Base-by-base conservation (phyloP, 305 asterid genomes). In the Plantago lanceolata region DNA sequence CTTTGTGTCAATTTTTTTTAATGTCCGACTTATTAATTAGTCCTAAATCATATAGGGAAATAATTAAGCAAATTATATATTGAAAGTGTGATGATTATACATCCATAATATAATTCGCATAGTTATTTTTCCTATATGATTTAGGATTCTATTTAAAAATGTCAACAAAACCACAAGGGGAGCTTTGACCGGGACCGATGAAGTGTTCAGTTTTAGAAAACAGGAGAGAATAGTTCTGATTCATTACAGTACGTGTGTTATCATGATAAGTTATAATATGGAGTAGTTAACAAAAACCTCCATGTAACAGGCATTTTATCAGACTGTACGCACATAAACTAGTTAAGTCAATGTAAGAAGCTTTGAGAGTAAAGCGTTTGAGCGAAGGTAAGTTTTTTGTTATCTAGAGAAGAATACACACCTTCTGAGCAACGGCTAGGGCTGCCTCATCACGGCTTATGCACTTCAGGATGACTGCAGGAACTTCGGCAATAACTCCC, bases 381-480 rank as follows among this genome's bases (percentile, higher is more conserved):
- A 16, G 16, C 11, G 12, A 2, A 40, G 11, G 45, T 9, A 8
- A 37, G 45, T 6, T 37, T 37, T 8, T 0, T 37, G 45, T 37
- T 13, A 40, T 40, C 15, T 40, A 40, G 47, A 40, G 16, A 40
- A 40, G 14, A 40, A 37, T 37, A 1, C 1, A 3, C 47, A 40
- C 99, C 96, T 85, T 90, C 72, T 94, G 97, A 71, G 97, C 96
- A 67, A 94, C 96, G 57, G 97, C 99, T 73, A 85, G 68, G 70
- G 99, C 97, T 65, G 96, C 97, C 83, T 90, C 96, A 63, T 94
- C 99, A 70, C 97, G 89, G 76, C 91, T 88, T 72, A 90, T 75
- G 70, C 97, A 90, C 76, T 90, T 86, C 60, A 90, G 83, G 63
- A 94, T 77, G 67, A 94, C 85, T 37, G 88, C 83, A 24, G 97